These are phyloP conservation scores for Vigna mungo DNA, from an alignment of 306 rosid genomes.

Conservation along the genomic window DNA sequence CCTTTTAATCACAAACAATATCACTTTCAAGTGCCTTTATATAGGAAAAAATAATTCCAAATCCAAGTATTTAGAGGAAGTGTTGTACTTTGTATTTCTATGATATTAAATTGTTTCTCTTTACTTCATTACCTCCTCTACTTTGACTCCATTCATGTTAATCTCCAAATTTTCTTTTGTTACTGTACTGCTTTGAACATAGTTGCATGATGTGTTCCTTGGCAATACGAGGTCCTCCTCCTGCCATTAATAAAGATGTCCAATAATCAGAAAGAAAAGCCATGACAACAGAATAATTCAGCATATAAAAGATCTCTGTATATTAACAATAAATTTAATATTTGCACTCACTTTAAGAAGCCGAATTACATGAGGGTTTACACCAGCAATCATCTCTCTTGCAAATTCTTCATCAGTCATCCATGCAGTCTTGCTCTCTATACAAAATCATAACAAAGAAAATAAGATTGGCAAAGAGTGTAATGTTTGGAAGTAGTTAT, in stretches of 20 bases:
- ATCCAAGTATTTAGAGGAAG: not conserved
- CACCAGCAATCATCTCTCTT: conserved; percentile 74
- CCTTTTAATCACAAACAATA: not conserved
- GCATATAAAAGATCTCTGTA: not conserved
- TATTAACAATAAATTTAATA: not conserved
- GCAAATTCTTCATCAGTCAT: conserved; percentile 77
- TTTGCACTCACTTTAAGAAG: conserved; percentile 38
- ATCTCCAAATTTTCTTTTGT: conserved; percentile 54
- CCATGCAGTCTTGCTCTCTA: conserved; percentile 61
- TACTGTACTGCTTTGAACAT: conserved; percentile 59
- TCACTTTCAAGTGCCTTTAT: not conserved
- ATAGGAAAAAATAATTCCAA: not conserved
- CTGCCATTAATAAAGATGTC: conserved; percentile 42
- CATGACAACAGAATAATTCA: no score
- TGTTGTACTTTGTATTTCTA: not conserved
- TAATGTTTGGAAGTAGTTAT: not conserved
- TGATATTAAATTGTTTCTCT: no score
- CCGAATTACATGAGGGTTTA: conserved; percentile 56
- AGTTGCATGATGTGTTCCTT: not conserved
- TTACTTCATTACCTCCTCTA: conserved; percentile 51
- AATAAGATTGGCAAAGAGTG: not conserved
- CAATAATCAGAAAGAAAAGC: no score
- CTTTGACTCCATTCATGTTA: conserved; percentile 53
- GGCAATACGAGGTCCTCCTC: not conserved
- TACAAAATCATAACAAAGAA: not conserved